Conservation (phyloP, 805 yeast genomes). For the Schwanniomyces yamadae region DNA sequence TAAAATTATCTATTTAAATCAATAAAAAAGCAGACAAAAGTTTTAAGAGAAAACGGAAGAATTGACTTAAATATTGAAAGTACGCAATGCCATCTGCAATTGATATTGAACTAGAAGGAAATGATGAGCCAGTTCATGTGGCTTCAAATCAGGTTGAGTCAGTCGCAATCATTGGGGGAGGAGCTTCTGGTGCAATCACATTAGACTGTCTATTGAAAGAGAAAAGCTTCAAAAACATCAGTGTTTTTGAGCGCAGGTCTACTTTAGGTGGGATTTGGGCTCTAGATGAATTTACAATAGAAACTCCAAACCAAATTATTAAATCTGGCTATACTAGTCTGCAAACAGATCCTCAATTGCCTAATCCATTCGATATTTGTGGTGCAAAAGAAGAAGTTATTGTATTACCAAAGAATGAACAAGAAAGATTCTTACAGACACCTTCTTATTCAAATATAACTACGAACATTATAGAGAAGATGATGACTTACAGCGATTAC, state of each 20-base stretch:
- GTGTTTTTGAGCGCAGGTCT: conserved; percentile 41
- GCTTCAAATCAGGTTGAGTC: no score
- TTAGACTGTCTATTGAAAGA: conserved; percentile 40
- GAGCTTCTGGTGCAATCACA: conserved; percentile 48
- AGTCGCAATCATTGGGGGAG: conserved; percentile 51
- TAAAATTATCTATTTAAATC: no score
- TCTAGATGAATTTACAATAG: conserved; percentile 22
- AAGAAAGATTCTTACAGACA: conserved; percentile 30
- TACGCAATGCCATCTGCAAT: no score
- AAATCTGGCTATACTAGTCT: conserved; percentile 19
- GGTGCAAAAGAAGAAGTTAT: background rate
- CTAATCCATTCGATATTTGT: conserved; percentile 21
- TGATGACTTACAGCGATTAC: conserved; percentile 47
- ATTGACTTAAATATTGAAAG: no score
- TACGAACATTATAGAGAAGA: conserved; percentile 43
- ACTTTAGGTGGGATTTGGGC: conserved; percentile 47
- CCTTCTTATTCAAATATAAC: conserved; percentile 26
- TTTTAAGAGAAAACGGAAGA: no score
- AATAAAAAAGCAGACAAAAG: no score
- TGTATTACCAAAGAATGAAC: conserved; percentile 7
- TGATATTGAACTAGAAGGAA: no score
- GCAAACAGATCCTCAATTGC: conserved; percentile 28
- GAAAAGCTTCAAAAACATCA: conserved; percentile 27
- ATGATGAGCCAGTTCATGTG: no score
- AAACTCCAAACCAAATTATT: conserved; percentile 19